Percentiles rank a stretch among this genome's conserved stretches.
Conservation (phyloP, 2,329 filamentous ascomycete genomes). For the Decorospora gaudefroyi region DNA sequence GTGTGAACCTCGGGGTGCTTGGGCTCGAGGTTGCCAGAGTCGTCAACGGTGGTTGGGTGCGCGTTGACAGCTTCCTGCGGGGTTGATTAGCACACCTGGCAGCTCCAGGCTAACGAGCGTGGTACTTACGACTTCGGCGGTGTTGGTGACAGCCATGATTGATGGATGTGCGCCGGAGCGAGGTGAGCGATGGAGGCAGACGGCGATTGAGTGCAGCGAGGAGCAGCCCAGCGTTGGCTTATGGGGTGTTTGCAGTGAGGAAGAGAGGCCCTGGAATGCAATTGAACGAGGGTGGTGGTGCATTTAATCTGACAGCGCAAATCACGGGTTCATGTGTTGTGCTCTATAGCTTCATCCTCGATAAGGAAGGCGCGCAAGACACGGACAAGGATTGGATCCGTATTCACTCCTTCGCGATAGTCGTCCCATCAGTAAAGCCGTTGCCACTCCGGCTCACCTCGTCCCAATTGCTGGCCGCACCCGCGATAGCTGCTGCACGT, state of each 20-base stretch:
- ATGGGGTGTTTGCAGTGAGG: slow-evolving; percentile 17
- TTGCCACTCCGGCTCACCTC: slow-evolving; percentile 28
- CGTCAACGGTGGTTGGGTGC: slow-evolving; percentile 42
- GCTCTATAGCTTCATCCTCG: slow-evolving; percentile 10
- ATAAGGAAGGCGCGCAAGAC: slow-evolving; percentile 21
- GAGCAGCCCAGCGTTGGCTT: slow-evolving; percentile 9
- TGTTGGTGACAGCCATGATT: slow-evolving; percentile 38
- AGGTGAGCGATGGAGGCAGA: not conserved
- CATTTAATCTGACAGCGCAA: slow-evolving; percentile 17
- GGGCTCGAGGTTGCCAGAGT: slow-evolving; percentile 44
- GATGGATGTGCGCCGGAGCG: slow-evolving; percentile 20
- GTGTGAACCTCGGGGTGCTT: slow-evolving; percentile 34
- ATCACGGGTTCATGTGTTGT: slow-evolving; percentile 9
- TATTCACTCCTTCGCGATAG: slow-evolving; percentile 6
- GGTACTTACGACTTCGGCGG: slow-evolving; percentile 31
- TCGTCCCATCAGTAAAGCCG: slow-evolving; percentile 15
- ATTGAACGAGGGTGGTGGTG: slow-evolving; percentile 8
- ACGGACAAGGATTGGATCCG: slow-evolving; percentile 11
- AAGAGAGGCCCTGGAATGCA: slow-evolving; percentile 15
- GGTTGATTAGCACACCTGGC: slow-evolving; percentile 12
- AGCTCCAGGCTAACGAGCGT: not conserved
- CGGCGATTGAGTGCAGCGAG: slow-evolving; percentile 7
- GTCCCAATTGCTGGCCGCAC: slow-evolving; percentile 11
- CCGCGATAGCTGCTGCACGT: slow-evolving; percentile 10
- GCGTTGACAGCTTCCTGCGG: slow-evolving; percentile 35